Evolutionary conservation across 2,329 filamentous ascomycete species (phyloP).

Genomic region (Neonectria coccinea): DNA sequence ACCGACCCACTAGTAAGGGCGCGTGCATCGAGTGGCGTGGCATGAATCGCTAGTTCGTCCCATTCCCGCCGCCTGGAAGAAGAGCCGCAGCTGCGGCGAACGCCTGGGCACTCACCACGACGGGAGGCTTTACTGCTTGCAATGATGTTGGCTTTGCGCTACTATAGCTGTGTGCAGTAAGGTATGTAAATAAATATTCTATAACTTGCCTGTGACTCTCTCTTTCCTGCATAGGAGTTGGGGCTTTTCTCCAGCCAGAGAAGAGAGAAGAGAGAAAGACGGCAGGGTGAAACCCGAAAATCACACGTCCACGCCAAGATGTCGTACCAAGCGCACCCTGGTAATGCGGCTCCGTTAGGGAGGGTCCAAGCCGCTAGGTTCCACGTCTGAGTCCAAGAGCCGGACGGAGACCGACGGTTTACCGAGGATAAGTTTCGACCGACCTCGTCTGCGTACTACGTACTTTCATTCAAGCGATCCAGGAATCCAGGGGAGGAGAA

Average conservation of each 20-base stretch:
- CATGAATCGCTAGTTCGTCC: slow-evolving; percentile 30
- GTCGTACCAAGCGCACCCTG: slow-evolving; percentile 17
- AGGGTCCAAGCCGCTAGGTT: slow-evolving; percentile 21
- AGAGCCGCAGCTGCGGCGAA: slow-evolving; percentile 27
- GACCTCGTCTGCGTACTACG: neutral
- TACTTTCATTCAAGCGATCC: neutral
- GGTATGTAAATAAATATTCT: neutral
- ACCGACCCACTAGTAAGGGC: neutral
- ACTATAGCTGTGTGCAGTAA: neutral
- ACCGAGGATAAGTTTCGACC: slow-evolving; percentile 42
- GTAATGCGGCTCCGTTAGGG: slow-evolving; percentile 26
- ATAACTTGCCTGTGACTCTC: neutral
- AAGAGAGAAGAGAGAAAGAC: neutral
- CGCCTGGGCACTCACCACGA: slow-evolving; percentile 1
- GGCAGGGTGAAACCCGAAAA: slow-evolving; percentile 1
- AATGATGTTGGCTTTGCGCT: neutral
- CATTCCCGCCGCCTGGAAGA: slow-evolving; percentile 14
- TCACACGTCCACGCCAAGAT: slow-evolving; percentile 18
- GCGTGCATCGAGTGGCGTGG: slow-evolving; percentile 25
- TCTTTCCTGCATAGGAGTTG: neutral
- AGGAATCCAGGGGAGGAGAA: neutral
- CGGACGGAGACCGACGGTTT: slow-evolving; percentile 36
- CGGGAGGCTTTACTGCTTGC: neutral
- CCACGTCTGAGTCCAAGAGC: slow-evolving; percentile 27
- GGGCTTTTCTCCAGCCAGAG: neutral